Evolutionary conservation across 768 basidiomycete genomes (phyloP).

Genomic region (Roridomyces roridus): DNA sequence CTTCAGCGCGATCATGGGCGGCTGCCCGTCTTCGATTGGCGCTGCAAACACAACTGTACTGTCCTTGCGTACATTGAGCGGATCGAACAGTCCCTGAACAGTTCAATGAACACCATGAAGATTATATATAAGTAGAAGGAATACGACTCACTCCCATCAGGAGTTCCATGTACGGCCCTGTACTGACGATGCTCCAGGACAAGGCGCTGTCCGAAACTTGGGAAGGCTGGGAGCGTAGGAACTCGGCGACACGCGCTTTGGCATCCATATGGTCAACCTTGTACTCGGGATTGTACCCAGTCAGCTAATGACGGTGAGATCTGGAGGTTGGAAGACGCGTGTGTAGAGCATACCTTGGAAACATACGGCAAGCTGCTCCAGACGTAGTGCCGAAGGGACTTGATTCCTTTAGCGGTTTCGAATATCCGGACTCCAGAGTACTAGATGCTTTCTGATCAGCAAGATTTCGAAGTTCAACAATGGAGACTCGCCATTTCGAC

Average conservation of each 20-base stretch:
- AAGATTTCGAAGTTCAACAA: too few species aligned
- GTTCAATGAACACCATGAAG: too few species aligned
- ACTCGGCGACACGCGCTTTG: slow-evolving; percentile 14
- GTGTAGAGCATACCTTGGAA: slow-evolving; percentile 7
- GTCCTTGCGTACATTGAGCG: slow-evolving; percentile 34
- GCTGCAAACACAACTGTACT: slow-evolving; percentile 47
- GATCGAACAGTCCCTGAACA: slow-evolving; percentile 6
- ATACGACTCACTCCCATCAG: background rate
- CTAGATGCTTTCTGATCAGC: too few species aligned
- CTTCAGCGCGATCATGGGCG: slow-evolving; percentile 45
- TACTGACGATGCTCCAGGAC: slow-evolving; percentile 18
- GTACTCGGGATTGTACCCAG: slow-evolving; percentile 10
- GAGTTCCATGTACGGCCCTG: slow-evolving; percentile 17
- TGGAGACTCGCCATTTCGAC: too few species aligned
- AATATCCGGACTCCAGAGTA: slow-evolving; percentile 47
- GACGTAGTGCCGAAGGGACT: slow-evolving; percentile 43
- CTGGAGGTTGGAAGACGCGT: too few species aligned
- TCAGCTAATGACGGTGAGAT: background rate
- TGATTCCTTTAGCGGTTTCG: slow-evolving; percentile 42
- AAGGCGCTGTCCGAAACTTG: slow-evolving; percentile 1
- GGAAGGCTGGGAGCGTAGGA: slow-evolving; percentile 10
- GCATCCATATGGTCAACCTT: slow-evolving; percentile 14
- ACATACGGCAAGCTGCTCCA: slow-evolving; percentile 36
- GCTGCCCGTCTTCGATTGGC: slow-evolving; percentile 40
- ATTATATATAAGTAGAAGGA: too few species aligned